A percentile compares a stretch with the other conserved stretches of the same genome.
Evolutionary conservation across 306 rosid genomes (phyloP).

Genomic region (Cicer yamashitae): DNA sequence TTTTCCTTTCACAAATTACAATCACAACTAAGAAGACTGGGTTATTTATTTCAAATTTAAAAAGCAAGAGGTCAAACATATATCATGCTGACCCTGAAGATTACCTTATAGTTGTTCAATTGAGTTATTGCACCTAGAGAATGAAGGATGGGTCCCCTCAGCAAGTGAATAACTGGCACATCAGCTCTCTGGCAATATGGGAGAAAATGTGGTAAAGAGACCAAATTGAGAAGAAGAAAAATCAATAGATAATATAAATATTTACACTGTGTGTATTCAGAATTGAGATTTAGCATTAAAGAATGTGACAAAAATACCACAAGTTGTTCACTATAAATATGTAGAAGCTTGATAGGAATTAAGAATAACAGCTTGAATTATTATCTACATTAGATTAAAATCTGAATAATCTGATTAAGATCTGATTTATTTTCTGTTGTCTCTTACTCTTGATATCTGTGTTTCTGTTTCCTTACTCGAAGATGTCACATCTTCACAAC

Average conservation of each 20-base stretch:
- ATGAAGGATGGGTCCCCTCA: conserved; percentile 76
- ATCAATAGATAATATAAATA: background rate
- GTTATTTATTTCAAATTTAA: conserved; percentile 13
- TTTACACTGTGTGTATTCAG: background rate
- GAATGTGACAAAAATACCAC: conserved; percentile 27
- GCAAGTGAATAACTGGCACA: conserved; percentile 73
- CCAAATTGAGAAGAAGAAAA: conserved; percentile 10
- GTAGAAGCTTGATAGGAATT: background rate
- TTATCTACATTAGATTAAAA: background rate
- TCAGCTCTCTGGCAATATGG: conserved; percentile 61
- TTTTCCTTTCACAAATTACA: conserved; percentile 25
- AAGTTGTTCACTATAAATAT: conserved; percentile 23
- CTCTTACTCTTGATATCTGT: background rate
- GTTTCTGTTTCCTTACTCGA: background rate
- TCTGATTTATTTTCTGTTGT: background rate
- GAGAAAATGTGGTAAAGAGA: conserved; percentile 40
- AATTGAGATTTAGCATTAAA: conserved; percentile 31
- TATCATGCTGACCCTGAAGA: conserved; percentile 40
- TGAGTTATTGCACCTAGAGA: conserved; percentile 62
- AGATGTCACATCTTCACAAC: too few species aligned
- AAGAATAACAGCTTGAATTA: conserved; percentile 11
- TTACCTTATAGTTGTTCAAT: conserved; percentile 64
- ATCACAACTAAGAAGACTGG: conserved; percentile 37
- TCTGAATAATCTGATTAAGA: background rate
- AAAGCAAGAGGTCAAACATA: conserved; percentile 28